Conservation (phyloP, 208 protist genomes). For the Crithidia brevicula region DNA sequence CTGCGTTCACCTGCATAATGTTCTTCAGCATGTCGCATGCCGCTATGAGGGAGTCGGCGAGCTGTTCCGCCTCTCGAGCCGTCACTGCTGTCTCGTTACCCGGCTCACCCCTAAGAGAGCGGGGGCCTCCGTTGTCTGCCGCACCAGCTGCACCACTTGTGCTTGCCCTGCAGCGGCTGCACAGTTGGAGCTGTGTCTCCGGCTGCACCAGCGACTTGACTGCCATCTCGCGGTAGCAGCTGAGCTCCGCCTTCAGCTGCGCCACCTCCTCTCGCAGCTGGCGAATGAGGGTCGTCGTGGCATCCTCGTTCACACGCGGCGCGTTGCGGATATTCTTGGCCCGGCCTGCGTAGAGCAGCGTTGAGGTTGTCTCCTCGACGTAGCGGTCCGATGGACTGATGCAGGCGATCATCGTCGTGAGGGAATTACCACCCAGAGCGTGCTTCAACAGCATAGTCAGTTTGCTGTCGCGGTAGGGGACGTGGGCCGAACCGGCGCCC, state of each 20-base stretch:
- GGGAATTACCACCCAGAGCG: slow-evolving; percentile 90
- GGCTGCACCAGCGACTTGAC: slow-evolving; percentile 23
- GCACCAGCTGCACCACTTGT: background rate
- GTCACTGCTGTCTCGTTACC: background rate
- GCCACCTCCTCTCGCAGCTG: slow-evolving; percentile 75
- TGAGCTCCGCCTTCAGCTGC: slow-evolving; percentile 81
- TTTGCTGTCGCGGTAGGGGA: slow-evolving; percentile 93
- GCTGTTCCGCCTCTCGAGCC: slow-evolving; percentile 34
- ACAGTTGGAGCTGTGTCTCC: slow-evolving; percentile 1
- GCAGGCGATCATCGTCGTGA: slow-evolving; percentile 93
- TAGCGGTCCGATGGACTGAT: slow-evolving; percentile 83
- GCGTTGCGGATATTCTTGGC: slow-evolving; percentile 90
- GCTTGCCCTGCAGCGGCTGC: slow-evolving; percentile 6
- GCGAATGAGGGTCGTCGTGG: slow-evolving; percentile 63
- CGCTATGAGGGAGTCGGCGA: slow-evolving; percentile 78
- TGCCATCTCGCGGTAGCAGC: slow-evolving; percentile 67
- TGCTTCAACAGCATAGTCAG: slow-evolving; percentile 90
- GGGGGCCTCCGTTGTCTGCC: background rate
- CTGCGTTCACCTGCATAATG: slow-evolving; percentile 70
- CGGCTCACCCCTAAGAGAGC: background rate
- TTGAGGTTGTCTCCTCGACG: slow-evolving; percentile 90
- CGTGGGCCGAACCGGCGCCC: slow-evolving; percentile 35
- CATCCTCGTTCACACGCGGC: slow-evolving; percentile 85
- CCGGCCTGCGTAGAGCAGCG: slow-evolving; percentile 88
- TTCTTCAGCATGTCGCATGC: slow-evolving; percentile 82